phyloP scores from a whole-genome alignment of 805 yeast species.

The Saccharomycopsis guyanensis region DNA sequence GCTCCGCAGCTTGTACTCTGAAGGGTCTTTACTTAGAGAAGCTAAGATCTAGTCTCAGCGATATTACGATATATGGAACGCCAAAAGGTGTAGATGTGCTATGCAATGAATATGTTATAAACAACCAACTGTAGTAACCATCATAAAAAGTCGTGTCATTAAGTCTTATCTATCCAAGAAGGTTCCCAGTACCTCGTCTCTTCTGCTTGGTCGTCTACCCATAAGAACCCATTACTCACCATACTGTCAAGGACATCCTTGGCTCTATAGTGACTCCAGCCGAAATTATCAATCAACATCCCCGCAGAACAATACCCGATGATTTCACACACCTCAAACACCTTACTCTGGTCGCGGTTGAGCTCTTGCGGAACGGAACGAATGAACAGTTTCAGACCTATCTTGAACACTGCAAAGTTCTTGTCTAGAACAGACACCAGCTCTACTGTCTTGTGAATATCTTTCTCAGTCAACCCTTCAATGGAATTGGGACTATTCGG shows the following conservation, averaged over 20 bases:
- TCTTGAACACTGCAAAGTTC: constrained; percentile 56
- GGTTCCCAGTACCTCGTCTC: constrained; percentile 65
- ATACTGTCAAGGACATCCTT: constrained; percentile 63
- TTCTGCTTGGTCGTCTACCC: constrained; percentile 51
- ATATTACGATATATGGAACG: too few relatives aligned
- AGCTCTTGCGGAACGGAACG: constrained; percentile 58
- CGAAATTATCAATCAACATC: constrained; percentile 62
- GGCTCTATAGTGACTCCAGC: constrained; percentile 63
- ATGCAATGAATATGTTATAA: too few relatives aligned
- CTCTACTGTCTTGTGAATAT: constrained; percentile 48
- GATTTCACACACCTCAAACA: constrained; percentile 69
- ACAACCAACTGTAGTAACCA: too few relatives aligned
- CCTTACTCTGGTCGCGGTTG: constrained; percentile 58
- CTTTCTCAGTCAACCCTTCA: constrained; percentile 36
- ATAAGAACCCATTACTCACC: constrained; percentile 73
- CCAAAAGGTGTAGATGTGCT: too few relatives aligned
- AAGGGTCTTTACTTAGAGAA: constrained; percentile 27
- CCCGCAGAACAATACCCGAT: constrained; percentile 66
- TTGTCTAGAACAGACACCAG: constrained; percentile 54
- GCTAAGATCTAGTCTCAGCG: constrained; percentile 1
- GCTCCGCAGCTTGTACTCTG: constrained; percentile 34
- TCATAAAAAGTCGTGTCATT: too few relatives aligned
- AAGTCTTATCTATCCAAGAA: constrained; percentile 55
- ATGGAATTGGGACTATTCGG: constrained; percentile 21
- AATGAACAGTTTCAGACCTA: constrained; percentile 48